phyloP scores from a whole-genome alignment of 768 basidiomycete genomes.

The Trametes meyenii region DNA sequence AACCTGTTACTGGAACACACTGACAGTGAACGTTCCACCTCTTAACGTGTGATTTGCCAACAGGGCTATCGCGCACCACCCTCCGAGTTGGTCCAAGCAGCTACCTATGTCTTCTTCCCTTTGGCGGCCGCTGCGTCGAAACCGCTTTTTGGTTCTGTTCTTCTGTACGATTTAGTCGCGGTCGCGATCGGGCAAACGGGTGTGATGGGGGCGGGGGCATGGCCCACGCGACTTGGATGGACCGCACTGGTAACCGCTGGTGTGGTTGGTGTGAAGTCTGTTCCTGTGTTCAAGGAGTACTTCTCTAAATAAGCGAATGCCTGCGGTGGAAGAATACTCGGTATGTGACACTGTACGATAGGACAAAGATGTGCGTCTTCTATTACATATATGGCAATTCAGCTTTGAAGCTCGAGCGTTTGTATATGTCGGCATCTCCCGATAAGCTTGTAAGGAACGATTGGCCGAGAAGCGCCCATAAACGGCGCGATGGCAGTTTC shows the following conservation, averaged over 20 bases:
- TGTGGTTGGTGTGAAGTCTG: conserved; percentile 27
- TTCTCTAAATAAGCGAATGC: background rate
- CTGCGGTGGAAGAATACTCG: no score
- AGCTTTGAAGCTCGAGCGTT: no score
- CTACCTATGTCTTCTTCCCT: conserved; percentile 27
- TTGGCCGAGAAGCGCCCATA: no score
- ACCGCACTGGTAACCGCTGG: conserved; percentile 25
- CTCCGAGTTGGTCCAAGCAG: conserved; percentile 18
- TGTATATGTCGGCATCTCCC: no score
- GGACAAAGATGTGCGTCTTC: no score
- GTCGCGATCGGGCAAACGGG: conserved; percentile 26
- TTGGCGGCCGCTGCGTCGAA: conserved; percentile 24
- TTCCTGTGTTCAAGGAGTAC: conserved; percentile 1
- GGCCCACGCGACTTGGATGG: conserved; percentile 31
- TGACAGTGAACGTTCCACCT: no score
- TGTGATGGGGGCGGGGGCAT: conserved; percentile 23
- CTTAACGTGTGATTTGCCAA: no score
- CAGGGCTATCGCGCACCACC: conserved; percentile 28
- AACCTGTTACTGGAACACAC: no score
- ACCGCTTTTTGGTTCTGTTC: conserved; percentile 28
- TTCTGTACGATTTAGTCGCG: conserved; percentile 30
- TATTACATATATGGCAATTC: no score
- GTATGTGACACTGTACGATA: no score
- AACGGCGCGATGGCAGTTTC: conserved; percentile 3
- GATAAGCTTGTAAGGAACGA: no score